Base-by-base conservation (phyloP, 495 filamentous ascomycete species). In the Rhizodiscina lignyota region DNA sequence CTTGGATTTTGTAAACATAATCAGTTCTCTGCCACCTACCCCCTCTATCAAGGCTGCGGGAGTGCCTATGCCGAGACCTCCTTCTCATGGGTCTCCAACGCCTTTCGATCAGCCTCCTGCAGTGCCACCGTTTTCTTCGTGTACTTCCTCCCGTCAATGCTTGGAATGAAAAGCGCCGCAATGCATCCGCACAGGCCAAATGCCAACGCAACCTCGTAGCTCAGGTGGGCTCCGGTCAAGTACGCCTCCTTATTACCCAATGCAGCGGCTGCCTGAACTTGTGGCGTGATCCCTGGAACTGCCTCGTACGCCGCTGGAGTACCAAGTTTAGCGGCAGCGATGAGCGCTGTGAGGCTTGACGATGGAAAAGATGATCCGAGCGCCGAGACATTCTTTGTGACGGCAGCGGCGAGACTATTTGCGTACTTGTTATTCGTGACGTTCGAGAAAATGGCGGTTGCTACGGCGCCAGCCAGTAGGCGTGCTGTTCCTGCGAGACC, bases 401-500 rank as follows among this genome's bases (percentile, higher is more conserved):
- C 16, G 6, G 11, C 11, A 10, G 6, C 6, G 8, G 30, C 8
- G 11, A 32, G 8, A 10, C 5, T 18, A 8, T 10, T 32, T 5
- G 6, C 16, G 30, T 8, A 32, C 30, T 8, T 18, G 8, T 8
- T 8, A 6, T 32, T 8, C 18, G 16, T 8, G 30, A 32, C 16
- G 30, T 8, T 32, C 11, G 8, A 13, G 30, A 32, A 39, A 19
- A 34, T 26, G 16, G 37, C 29, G 19, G 18, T 39, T 4, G 43
- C 51, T 16, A 54, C 43, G n/a, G 38, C 37, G 24, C 51, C 50
- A 29, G 46, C 49, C 30, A 52, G 42, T 23, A 50, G 44, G 20
- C 51, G 51, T 21, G 50, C 46, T 38, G 49, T 35, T 26, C 50
- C 50, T 17, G 48, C 32, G 21, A 53, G 33, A 8, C 50, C 50